Conservation (phyloP, 2,329 filamentous ascomycete species). For the Aspergillus melleus region DNA sequence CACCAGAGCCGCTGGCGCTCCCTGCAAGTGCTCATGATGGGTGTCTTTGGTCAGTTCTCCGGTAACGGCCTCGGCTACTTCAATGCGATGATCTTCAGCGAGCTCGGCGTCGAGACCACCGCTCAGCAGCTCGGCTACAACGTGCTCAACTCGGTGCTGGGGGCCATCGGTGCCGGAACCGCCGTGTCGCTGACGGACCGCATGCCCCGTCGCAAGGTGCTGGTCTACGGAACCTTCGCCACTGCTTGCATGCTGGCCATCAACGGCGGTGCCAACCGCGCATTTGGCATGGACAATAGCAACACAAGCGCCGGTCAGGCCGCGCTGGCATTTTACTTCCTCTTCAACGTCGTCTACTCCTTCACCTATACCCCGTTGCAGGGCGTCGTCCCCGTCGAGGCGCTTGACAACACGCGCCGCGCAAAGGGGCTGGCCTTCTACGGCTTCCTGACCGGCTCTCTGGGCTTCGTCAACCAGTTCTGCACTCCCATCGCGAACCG, state of each 20-base stretch:
- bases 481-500: slow-evolving; percentile 5
- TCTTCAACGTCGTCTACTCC: slow-evolving; percentile 8
- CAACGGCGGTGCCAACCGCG: slow-evolving; percentile 4
- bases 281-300: neutral
- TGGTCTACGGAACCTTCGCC: slow-evolving; percentile 47
- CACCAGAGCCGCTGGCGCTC: slow-evolving; percentile 8
- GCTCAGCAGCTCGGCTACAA: slow-evolving; percentile 23
- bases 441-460: slow-evolving; percentile 9
- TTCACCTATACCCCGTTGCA: slow-evolving; percentile 12
- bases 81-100: slow-evolving; percentile 7
- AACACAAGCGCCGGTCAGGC: slow-evolving; percentile 1
- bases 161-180: slow-evolving; percentile 44
- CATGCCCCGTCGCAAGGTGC: slow-evolving; percentile 50
- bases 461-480: slow-evolving; percentile 9
- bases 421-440: slow-evolving; percentile 11
- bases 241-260: slow-evolving; percentile 5
- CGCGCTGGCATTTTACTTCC: slow-evolving; percentile 9
- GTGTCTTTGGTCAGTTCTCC: slow-evolving; percentile 10
- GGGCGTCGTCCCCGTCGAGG: slow-evolving; percentile 10
- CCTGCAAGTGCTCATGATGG: slow-evolving; percentile 9
- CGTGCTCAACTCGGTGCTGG: slow-evolving; percentile 49
- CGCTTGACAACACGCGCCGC: slow-evolving; percentile 7
- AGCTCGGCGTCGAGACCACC: slow-evolving; percentile 7
- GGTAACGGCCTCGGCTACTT: slow-evolving; percentile 13
- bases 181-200: slow-evolving; percentile 47